Evolutionary conservation across 768 basidiomycete species (phyloP), one percentile per base, ranked within the genome.

Genomic region (Termitomyces sp.): DNA sequence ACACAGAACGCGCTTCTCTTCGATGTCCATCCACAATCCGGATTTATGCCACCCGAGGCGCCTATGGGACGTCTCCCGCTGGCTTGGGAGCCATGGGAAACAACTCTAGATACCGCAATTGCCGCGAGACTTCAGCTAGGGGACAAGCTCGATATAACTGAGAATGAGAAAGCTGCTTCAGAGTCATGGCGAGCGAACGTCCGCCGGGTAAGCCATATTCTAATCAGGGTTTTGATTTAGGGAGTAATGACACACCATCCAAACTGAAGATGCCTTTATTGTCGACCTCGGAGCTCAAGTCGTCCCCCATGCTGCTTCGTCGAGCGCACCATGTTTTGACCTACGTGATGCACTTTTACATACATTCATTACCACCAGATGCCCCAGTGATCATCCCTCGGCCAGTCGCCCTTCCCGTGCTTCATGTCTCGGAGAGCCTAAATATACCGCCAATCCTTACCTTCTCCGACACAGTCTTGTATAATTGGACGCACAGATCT

Each of bases 401-500:
- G 0, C 71, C 85, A 0, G 70, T 98, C 50, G 78, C 89, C 9
- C 68, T 92, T 5, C 94, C 95, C 1, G 80, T 93, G 32, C 76
- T 94, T 18, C 77, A 83, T 53, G 79, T 93, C 15, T 89, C 83
- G 22, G 67, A 75, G 0, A 72, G 86, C 42, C 82, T 97, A 10
- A 84, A 89, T 52, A 73, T 97, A 1, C 94, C 95, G 0, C 93
- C 95, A 0, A 76, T 96, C 38, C 77, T 94, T 54, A 97, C 94
- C 3, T 97, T 94, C 66, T 87, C 94, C 10, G 94, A 96, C 66
- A 88, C 87, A 27, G 94, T 97, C 7, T 79, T 97, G 25, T 97
- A 94, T 72, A 96, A 96, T 67, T 91, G 88, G 86, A 50, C 64
- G 56, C 74, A 67, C 50, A 69, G 54, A 71, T 76, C 63, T 54